Base-by-base conservation (phyloP, 2,329 filamentous ascomycete genomes). In the Chalaropsis thielavioides region DNA sequence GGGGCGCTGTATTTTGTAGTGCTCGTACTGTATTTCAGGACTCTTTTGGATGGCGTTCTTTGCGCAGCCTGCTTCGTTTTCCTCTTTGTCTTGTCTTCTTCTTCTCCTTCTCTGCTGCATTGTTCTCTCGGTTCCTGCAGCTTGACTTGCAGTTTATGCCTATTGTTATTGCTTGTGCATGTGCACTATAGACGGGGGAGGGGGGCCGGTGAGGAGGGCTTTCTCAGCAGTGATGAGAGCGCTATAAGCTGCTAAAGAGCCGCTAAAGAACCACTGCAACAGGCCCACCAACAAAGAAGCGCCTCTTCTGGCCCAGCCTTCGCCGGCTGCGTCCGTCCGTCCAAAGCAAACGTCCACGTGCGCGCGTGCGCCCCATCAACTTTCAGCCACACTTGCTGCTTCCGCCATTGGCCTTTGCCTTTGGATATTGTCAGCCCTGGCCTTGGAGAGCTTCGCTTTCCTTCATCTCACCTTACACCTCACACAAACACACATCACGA, bases 41-140 rank as follows among this genome's bases (percentile, higher is more conserved):
- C 7, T 8, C 5, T 38, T 38, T 38, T 38, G 5, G 5, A 38
- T 38, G 35, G 10, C 8, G 35, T 8, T 38, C 35, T 38, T 8
- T 38, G 35, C 7, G 1, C 19, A 4, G 15, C 24, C 46, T 51
- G 10, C 22, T 19, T n/a, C 17, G n/a, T 46, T 17, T 51, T 19
- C 24, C 24, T 51, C 19, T 15, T 15, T 24, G 19, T 11, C 46
- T 22, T 51, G 43, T n/a, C 6, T 31, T 31, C 3, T 31, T 31
- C 31, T 2, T 31, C 31, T 31, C 6, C 31, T 38, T 38, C 35
- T 8, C 35, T 8, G 24, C 24, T 51, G 46, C 46, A 51, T 51
- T 51, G 46, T 51, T 51, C 46, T 51, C 27, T n/a, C 24, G 54
- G 54, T 58, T 58, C 54, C 54, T 58, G 54, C 54, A 58, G 54